Evolutionary conservation across 441 rosid genomes (phyloP), one percentile per base, ranked within the genome.

Genomic region (Gossypium lobatum): DNA sequence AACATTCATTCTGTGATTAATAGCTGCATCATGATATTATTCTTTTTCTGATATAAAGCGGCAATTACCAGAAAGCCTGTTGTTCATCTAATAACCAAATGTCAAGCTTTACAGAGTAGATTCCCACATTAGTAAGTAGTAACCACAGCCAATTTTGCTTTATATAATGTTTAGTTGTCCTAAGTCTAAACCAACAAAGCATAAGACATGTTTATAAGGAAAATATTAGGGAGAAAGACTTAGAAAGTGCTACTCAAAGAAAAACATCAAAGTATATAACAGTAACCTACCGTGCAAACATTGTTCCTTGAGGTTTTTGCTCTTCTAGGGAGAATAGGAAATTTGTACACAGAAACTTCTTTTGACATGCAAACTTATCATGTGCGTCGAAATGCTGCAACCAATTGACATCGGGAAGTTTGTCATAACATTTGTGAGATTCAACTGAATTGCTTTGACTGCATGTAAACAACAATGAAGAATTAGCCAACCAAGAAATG

Each of bases 391-490:
- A 87, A 81, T 95, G 97, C 69, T 85, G 87, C 62, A 75, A 82
- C 97, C 94, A 89, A 82, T 95, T 95, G 48, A 83, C 83, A 59
- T 80, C 85, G 70, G 96, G 98, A 28, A 82, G 84, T 64, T 78
- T 83, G 59, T 70, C 84, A 39, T 71, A 76, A 28, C 78, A 63
- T 73, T 82, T 80, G 83, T 74, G 72, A 75, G 76, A 85, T 76
- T 83, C 85, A 73, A 72, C 77, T 37, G 64, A 75, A 74, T 73
- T 79, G 80, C 78, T 83, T 76, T 59, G 37, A 75, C 91, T 88
- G 88, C 80, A 81, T 11, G 58, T 31, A 66, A 67, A 75, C 25
- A 69, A 60, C 25, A 69, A 52, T 2, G 13, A 72, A 68, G 28
- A 65, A 48, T 26, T 16, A 78, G 74, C 55, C 72, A 70, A 28